Evolutionary conservation across 208 protist species (phyloP), one percentile per base, ranked within the genome.

Genomic region (Trypanosoma mega): DNA sequence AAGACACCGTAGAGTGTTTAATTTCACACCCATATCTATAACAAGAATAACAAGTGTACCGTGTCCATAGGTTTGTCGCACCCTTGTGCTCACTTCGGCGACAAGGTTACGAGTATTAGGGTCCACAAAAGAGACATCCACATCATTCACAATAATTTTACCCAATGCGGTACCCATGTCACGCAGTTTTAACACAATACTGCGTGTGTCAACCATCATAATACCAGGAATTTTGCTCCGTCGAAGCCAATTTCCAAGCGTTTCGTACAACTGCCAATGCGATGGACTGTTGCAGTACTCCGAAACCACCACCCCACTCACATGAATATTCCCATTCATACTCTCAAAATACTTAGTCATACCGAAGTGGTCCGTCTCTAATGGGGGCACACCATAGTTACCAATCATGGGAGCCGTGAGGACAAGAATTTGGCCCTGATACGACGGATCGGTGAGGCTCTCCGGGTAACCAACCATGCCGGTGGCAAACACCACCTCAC

Each of bases 361-460:
- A 41, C 97, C 97, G 56, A 89, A 93, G 52, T 86, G 84, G 66
- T 98, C 96, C 46, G 84, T 79, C 47, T 95, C 83, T 33, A 90
- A 60, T 3, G 75, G 14, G 20, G 97, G 97, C 29, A 98, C 83
- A 59, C 97, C 97, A 68, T 99, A 99, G 85, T 99, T 99, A 53
- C 97, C 97, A 37, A 99, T 91, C 67, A 99, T 85, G 16, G 98
- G 98, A 44, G 96, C 97, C 12, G 98, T 99, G 11, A 99, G 78
- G 8, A 98, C 96, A 18, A 99, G 82, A 55, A 99, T 99, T 73
- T 99, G 98, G 23, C 92, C 97, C 6, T 90, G 73, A 82, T 99
- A 99, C 6, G 98, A 99, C 2, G 98, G 98, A 81, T 99, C 98
- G 2, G 97, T 98, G 8, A 99, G 76, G 54, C 78, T 88, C 72